phyloP scores from a whole-genome alignment of 2,329 filamentous ascomycete species.

The Emmonsiellopsis sp. region DNA sequence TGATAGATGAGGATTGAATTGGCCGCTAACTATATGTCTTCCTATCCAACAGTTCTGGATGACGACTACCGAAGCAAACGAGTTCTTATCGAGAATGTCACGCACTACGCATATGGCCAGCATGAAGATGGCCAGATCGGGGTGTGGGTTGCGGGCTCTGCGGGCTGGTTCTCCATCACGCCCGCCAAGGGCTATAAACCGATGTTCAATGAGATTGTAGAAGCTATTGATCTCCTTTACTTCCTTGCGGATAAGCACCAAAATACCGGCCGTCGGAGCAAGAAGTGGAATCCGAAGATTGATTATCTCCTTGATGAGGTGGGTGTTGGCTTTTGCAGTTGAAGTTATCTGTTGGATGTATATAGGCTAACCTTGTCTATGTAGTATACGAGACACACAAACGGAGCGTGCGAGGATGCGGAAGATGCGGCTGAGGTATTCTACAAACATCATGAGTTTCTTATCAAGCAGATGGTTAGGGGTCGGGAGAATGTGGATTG shows the following conservation, averaged over 20 bases:
- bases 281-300: conserved; percentile 25
- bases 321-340: conserved; percentile 8
- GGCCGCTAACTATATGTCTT: background rate
- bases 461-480: conserved; percentile 39
- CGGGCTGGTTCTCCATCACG: conserved; percentile 53
- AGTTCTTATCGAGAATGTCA: conserved; percentile 40
- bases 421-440: conserved; percentile 40
- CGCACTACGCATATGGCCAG: conserved; percentile 40
- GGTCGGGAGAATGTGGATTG: conserved; percentile 36
- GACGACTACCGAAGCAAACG: conserved; percentile 30
- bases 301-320: conserved; percentile 34
- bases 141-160: conserved; percentile 52
- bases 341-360: background rate
- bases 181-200: conserved; percentile 44
- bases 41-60: conserved; percentile 24
- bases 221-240: conserved; percentile 51
- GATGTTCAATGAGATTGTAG: conserved; percentile 47
- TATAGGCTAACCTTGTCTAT: background rate
- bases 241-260: conserved; percentile 51
- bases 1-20: background rate
- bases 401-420: conserved; percentile 32
- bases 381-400: conserved; percentile 34
- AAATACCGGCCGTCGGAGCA: conserved; percentile 25
- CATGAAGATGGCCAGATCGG: conserved; percentile 46
- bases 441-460: conserved; percentile 34